Conservation (phyloP, 768 basidiomycete species). For the Amanita subjunquillea region DNA sequence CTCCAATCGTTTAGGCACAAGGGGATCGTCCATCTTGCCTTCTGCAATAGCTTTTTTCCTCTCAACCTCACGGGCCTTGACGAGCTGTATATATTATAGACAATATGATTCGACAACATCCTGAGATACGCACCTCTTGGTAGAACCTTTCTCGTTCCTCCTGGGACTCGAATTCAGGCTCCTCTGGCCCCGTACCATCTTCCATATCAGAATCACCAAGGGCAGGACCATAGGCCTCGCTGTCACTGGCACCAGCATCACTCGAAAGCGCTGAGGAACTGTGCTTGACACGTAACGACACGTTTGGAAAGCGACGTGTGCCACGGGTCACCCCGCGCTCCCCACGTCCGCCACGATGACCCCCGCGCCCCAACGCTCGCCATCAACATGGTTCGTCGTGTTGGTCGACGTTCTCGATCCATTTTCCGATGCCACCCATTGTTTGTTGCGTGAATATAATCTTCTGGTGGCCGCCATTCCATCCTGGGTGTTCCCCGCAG, state of each 20-base stretch:
- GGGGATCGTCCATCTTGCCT: constrained; percentile 84
- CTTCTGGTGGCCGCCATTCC: constrained; percentile 11
- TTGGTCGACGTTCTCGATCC: constrained; percentile 22
- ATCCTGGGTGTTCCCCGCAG: constrained; percentile 1
- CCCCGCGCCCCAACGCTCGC: constrained; percentile 54
- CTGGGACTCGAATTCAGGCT: constrained; percentile 41
- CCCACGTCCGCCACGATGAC: constrained; percentile 40
- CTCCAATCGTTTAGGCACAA: constrained; percentile 68
- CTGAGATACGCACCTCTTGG: constrained; percentile 45
- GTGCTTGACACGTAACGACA: constrained; percentile 23
- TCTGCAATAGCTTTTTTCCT: constrained; percentile 65
- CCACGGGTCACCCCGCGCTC: constrained; percentile 25
- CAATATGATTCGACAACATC: constrained; percentile 8
- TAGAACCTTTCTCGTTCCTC: constrained; percentile 65
- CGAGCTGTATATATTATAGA: constrained; percentile 34
- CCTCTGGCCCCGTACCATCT: constrained; percentile 23
- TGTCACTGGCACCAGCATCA: neutral
- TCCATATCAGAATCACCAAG: constrained; percentile 15
- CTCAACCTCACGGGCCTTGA: constrained; percentile 65
- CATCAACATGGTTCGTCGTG: constrained; percentile 30
- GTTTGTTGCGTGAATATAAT: constrained; percentile 43
- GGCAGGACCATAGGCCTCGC: constrained; percentile 15
- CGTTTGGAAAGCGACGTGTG: constrained; percentile 29
- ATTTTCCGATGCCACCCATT: constrained; percentile 44
- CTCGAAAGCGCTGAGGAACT: neutral